Evolutionary conservation across 2,329 filamentous ascomycete genomes (phyloP).

Genomic region (Epichloe uncinata): DNA sequence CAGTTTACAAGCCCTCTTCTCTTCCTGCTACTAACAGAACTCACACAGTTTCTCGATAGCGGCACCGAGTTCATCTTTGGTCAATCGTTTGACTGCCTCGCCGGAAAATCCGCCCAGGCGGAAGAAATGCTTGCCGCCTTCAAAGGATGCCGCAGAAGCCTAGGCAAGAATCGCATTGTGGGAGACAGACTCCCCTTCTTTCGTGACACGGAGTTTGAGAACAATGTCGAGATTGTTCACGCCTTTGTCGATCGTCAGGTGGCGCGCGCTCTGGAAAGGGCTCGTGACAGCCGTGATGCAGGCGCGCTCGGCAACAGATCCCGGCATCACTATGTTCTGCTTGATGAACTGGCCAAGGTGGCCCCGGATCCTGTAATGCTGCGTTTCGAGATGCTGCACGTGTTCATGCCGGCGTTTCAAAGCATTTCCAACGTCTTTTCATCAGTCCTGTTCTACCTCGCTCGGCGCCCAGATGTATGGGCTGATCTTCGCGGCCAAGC

Average conservation of each 20-base stretch:
- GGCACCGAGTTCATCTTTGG: constrained; percentile 4
- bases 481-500: neutral
- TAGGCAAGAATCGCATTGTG: neutral
- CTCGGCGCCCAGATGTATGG: neutral
- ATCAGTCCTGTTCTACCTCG: neutral
- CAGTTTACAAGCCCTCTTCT: neutral
- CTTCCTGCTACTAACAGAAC: neutral
- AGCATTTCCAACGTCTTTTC: constrained; percentile 2
- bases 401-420: constrained; percentile 1
- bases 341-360: constrained; percentile 2
- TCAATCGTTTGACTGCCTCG: neutral
- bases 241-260: constrained; percentile 4
- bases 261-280: neutral
- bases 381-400: constrained; percentile 1
- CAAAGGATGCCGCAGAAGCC: neutral
- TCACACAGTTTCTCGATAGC: neutral
- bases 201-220: neutral
- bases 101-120: neutral
- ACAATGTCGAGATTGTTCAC: neutral
- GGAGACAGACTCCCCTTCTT: neutral
- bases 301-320: neutral
- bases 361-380: neutral
- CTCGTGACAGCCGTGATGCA: neutral
- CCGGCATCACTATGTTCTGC: neutral
- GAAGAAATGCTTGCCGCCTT: constrained; percentile 1